Conservation (phyloP, 2,329 filamentous ascomycete genomes). For the Diplodia seriata region DNA sequence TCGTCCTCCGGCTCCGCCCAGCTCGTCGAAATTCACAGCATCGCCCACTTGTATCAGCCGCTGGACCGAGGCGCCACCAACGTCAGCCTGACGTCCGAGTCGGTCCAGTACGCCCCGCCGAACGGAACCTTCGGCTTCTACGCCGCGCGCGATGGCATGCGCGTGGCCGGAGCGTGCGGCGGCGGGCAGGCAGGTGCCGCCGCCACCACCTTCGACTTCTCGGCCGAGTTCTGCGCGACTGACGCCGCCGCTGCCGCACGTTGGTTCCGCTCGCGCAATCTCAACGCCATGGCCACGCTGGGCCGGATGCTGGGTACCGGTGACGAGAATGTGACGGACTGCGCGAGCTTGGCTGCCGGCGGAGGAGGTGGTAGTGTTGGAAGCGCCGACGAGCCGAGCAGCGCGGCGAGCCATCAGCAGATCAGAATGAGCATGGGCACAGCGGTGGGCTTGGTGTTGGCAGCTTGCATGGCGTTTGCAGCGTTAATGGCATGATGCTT, state of each 20-base stretch:
- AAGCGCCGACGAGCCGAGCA: conserved; percentile 10
- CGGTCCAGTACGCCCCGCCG: conserved; percentile 34
- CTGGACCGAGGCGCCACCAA: conserved; percentile 12
- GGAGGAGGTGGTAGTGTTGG: neutral
- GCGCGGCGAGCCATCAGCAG: conserved; percentile 19
- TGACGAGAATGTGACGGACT: conserved; percentile 37
- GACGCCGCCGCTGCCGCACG: conserved; percentile 34
- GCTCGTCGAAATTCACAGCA: conserved; percentile 38
- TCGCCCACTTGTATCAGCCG: conserved; percentile 29
- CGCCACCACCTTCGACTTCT: conserved; percentile 38
- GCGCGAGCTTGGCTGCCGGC: conserved; percentile 31
- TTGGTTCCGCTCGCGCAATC: conserved; percentile 36
- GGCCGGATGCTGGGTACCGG: conserved; percentile 36
- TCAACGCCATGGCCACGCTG: conserved; percentile 37
- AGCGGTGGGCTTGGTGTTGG: conserved; percentile 22
- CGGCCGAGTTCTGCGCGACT: conserved; percentile 38
- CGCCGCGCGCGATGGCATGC: conserved; percentile 36
- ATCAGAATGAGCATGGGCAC: conserved; percentile 26
- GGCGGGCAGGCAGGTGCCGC: conserved; percentile 19
- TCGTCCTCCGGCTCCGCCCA: neutral
- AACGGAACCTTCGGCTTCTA: conserved; percentile 38
- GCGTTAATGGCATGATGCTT: conserved; percentile 25
- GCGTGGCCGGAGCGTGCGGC: conserved; percentile 37
- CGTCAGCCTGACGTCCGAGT: conserved; percentile 35
- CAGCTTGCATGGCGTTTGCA: conserved; percentile 27